Conservation (phyloP, 2,329 filamentous ascomycete genomes). For the Periglandula ipomoeae region DNA sequence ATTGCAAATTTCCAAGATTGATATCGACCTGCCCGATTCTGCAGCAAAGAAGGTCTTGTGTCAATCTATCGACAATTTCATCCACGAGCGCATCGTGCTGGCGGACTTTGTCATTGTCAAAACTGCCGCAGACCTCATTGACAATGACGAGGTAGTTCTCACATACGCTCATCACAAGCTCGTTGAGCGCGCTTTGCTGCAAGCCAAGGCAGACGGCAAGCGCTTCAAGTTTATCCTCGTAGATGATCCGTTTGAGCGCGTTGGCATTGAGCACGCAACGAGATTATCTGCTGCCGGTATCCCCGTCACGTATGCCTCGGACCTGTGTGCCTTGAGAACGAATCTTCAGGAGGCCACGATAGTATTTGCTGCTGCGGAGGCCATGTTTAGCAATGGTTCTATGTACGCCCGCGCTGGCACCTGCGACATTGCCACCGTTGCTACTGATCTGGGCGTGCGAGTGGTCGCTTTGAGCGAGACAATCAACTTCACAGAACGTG, state of each 20-base stretch:
- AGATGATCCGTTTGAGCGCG: slow-evolving; percentile 53
- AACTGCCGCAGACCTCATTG: slow-evolving; percentile 66
- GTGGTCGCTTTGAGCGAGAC: slow-evolving; percentile 90
- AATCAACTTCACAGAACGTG: slow-evolving; percentile 81
- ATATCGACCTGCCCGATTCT: slow-evolving; percentile 73
- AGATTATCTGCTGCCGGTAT: slow-evolving; percentile 59
- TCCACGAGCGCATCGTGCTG: slow-evolving; percentile 79
- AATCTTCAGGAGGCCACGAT: slow-evolving; percentile 60
- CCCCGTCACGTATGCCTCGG: slow-evolving; percentile 70
- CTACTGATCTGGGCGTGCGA: slow-evolving; percentile 63
- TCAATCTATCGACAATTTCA: slow-evolving; percentile 78
- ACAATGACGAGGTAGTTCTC: slow-evolving; percentile 70
- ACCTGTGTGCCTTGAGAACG: slow-evolving; percentile 64
- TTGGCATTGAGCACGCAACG: slow-evolving; percentile 54
- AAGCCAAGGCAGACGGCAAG: slow-evolving; percentile 61
- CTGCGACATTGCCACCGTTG: slow-evolving; percentile 75
- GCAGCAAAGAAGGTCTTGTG: slow-evolving; percentile 73
- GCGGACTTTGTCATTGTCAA: slow-evolving; percentile 79
- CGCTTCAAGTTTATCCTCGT: slow-evolving; percentile 77
- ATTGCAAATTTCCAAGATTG: slow-evolving; percentile 81
- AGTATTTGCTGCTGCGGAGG: slow-evolving; percentile 81
- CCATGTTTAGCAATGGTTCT: slow-evolving; percentile 90
- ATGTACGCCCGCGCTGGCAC: slow-evolving; percentile 85
- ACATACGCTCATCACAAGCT: slow-evolving; percentile 82
- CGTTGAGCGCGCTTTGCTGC: slow-evolving; percentile 71